A percentile compares a stretch with the other conserved stretches of the same genome.
These are phyloP conservation scores for Cytidiella melzeri DNA, from an alignment of 768 basidiomycete species.

Conservation along the genomic window DNA sequence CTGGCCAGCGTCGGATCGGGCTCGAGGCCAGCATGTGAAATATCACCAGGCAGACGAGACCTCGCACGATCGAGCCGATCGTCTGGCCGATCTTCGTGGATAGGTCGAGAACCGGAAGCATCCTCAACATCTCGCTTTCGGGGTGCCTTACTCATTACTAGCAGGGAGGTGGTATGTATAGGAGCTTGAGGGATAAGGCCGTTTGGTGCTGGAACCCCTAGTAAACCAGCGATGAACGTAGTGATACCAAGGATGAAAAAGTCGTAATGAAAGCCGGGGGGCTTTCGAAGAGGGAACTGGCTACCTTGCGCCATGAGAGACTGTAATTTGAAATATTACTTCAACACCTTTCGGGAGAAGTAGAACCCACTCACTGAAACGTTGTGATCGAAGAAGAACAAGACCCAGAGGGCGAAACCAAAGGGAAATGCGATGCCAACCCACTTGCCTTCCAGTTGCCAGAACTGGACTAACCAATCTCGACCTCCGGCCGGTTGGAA, in stretches of 20 bases:
- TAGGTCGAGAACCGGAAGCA: not conserved
- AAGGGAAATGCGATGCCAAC: conserved; percentile 87
- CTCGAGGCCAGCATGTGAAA: conserved; percentile 18
- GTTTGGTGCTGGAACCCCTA: conserved; percentile 84
- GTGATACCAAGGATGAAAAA: conserved; percentile 89
- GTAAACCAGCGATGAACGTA: conserved; percentile 82
- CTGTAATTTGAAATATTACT: conserved; percentile 30
- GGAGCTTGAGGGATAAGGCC: conserved; percentile 85
- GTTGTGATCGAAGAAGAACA: conserved; percentile 96
- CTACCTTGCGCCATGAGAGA: conserved; percentile 90
- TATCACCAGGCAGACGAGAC: conserved; percentile 7
- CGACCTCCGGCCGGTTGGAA: conserved; percentile 70
- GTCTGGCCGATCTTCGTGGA: conserved; percentile 6
- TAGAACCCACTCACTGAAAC: conserved; percentile 58
- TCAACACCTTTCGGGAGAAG: not conserved
- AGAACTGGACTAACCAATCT: conserved; percentile 82
- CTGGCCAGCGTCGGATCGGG: conserved; percentile 20
- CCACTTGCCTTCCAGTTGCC: conserved; percentile 86
- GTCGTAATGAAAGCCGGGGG: conserved; percentile 81
- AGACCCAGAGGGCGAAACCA: conserved; percentile 79
- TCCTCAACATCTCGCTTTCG: conserved; percentile 33
- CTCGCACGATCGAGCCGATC: not conserved
- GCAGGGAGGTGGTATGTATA: conserved; percentile 82
- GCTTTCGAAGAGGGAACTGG: conserved; percentile 85
- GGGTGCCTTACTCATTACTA: conserved; percentile 50